These are phyloP conservation scores for Aspergillus funiculosus DNA, from an alignment of 495 filamentous ascomycete genomes.

Conservation along the genomic window DNA sequence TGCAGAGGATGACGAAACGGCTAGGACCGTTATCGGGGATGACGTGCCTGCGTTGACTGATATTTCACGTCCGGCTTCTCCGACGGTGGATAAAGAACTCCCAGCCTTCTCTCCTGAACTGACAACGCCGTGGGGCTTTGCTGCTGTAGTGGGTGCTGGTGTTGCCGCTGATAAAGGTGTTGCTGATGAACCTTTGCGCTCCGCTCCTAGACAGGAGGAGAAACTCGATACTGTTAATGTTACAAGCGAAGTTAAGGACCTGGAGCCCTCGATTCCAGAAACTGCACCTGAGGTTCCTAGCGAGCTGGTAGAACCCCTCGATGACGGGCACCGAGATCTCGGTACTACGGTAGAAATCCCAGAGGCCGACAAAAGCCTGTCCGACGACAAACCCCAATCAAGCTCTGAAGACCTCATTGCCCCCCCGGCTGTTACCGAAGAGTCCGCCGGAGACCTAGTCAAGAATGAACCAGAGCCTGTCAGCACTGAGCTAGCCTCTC, in stretches of 20 bases:
- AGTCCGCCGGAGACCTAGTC: too few relatives aligned
- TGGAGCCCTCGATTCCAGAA: not conserved
- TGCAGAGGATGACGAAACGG: slow-evolving; percentile 5
- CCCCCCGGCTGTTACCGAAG: too few relatives aligned
- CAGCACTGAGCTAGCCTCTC: too few relatives aligned
- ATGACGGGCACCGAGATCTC: not conserved
- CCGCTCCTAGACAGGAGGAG: not conserved
- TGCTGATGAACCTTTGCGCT: not conserved
- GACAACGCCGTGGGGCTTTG: slow-evolving; percentile 15
- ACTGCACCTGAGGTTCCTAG: not conserved
- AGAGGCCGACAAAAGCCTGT: too few relatives aligned
- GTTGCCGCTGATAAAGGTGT: slow-evolving; percentile 14
- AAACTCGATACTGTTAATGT: not conserved
- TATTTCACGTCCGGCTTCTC: not conserved
- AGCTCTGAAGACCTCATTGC: too few relatives aligned
- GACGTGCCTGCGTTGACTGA: not conserved
- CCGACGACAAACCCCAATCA: too few relatives aligned
- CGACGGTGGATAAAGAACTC: not conserved
- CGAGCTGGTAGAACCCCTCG: too few relatives aligned
- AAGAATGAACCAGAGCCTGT: too few relatives aligned
- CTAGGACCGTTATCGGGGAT: slow-evolving; percentile 2
- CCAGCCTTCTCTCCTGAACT: not conserved
- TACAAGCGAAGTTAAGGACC: not conserved
- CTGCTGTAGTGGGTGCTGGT: slow-evolving; percentile 26
- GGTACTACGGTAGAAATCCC: too few relatives aligned